These are phyloP conservation scores for Vitis riparia DNA, from an alignment of 164 flowering plant species.

Conservation along the genomic window DNA sequence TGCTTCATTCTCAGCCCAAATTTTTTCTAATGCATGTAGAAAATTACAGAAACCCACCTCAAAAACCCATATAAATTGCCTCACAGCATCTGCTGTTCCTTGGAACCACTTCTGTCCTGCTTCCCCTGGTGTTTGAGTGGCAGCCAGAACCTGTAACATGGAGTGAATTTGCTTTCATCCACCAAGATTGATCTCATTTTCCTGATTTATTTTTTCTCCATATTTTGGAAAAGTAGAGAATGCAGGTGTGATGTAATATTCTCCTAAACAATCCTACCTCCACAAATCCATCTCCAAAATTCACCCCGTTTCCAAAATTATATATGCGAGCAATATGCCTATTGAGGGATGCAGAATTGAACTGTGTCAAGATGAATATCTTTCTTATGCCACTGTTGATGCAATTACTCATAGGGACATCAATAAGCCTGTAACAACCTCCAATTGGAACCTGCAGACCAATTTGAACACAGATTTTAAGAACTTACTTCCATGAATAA, in stretches of 20 bases:
- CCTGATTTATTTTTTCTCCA: too few species aligned
- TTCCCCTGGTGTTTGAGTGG: slow-evolving; percentile 89
- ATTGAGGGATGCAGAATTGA: slow-evolving; percentile 84
- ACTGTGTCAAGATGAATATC: slow-evolving; percentile 88
- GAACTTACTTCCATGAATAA: too few species aligned
- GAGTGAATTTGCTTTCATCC: not conserved
- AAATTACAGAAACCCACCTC: slow-evolving; percentile 44
- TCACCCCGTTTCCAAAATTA: slow-evolving; percentile 67
- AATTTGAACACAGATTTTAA: not conserved
- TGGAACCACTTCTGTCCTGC: slow-evolving; percentile 89
- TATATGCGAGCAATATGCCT: slow-evolving; percentile 82
- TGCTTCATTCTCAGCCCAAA: not conserved
- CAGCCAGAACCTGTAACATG: slow-evolving; percentile 67
- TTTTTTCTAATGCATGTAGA: not conserved
- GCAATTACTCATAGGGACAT: slow-evolving; percentile 93
- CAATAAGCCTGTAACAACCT: slow-evolving; percentile 83
- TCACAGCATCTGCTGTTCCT: slow-evolving; percentile 99
- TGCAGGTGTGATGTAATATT: not conserved
- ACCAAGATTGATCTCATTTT: not conserved
- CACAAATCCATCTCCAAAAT: slow-evolving; percentile 80
- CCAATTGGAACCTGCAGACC: slow-evolving; percentile 78
- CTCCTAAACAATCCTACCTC: slow-evolving; percentile 47
- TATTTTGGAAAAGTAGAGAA: too few species aligned
- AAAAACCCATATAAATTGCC: slow-evolving; percentile 86
- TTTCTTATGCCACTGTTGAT: slow-evolving; percentile 83